These are phyloP conservation scores for Fusarium siculi DNA, from an alignment of 2,329 filamentous ascomycete genomes.

Conservation along the genomic window DNA sequence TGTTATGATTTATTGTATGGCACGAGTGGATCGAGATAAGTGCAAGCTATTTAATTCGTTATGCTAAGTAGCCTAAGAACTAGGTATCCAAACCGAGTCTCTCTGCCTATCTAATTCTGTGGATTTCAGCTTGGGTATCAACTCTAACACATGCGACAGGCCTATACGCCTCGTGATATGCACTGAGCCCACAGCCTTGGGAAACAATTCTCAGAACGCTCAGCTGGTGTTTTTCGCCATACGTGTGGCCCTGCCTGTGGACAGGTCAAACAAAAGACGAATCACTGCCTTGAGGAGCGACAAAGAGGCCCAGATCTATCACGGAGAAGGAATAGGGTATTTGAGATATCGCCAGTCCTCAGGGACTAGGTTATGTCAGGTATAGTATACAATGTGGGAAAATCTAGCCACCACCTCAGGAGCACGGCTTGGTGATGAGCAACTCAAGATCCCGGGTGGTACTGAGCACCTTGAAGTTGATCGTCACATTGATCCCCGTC, in stretches of 20 bases:
- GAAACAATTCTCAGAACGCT: background rate
- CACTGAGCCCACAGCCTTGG: background rate
- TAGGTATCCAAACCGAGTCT: constrained; percentile 25
- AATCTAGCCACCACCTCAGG: background rate
- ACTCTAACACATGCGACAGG: background rate
- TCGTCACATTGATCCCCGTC: background rate
- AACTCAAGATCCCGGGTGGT: background rate
- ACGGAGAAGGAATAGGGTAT: background rate
- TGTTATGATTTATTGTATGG: background rate
- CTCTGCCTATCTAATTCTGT: background rate
- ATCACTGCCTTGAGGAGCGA: background rate
- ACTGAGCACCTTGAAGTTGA: constrained; percentile 3
- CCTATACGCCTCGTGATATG: no score
- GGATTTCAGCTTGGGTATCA: background rate
- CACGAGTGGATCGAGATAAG: background rate
- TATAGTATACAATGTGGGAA: background rate
- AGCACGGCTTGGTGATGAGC: background rate
- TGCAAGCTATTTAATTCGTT: constrained; percentile 2
- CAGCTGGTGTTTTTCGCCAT: background rate
- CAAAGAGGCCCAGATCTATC: background rate
- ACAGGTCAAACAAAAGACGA: background rate
- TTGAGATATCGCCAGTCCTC: background rate
- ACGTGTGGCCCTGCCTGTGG: background rate
- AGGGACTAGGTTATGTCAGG: background rate
- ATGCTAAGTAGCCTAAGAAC: constrained; percentile 2